Percentiles rank a stretch among this genome's conserved stretches.
Evolutionary conservation across 495 filamentous ascomycete genomes (phyloP).

Genomic region (Hypoxylon cercidicola): DNA sequence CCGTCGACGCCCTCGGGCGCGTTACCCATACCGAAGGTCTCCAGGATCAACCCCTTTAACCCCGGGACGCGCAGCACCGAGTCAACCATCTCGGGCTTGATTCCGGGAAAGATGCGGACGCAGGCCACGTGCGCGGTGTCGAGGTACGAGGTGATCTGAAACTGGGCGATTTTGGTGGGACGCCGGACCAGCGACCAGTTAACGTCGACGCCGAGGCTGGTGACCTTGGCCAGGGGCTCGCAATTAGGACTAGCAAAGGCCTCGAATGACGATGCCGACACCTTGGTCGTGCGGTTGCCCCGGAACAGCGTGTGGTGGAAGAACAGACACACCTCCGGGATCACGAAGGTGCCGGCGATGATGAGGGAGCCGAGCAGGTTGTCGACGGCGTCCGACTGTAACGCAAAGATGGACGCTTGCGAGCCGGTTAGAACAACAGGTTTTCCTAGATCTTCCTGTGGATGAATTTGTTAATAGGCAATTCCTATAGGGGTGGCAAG

Average conservation of each 20-base stretch:
- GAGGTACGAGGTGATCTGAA: conserved; percentile 79
- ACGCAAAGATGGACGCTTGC: conserved; percentile 90
- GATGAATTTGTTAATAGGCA: no score
- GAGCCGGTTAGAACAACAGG: conserved; percentile 91
- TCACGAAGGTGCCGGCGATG: conserved; percentile 94
- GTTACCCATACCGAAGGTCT: conserved; percentile 97
- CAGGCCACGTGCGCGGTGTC: conserved; percentile 92
- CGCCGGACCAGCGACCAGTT: conserved; percentile 84
- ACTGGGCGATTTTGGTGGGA: conserved; percentile 76
- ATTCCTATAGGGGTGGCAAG: no score
- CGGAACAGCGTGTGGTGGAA: conserved; percentile 95
- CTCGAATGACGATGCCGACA: conserved; percentile 84
- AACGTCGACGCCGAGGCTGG: conserved; percentile 81
- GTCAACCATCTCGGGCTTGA: conserved; percentile 94
- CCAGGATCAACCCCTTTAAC: conserved; percentile 84
- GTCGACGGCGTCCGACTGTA: conserved; percentile 96
- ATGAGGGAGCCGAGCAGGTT: conserved; percentile 93
- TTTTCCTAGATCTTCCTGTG: conserved; percentile 80
- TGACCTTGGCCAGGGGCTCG: conserved; percentile 80
- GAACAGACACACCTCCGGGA: conserved; percentile 95
- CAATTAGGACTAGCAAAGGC: conserved; percentile 91
- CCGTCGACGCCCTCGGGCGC: conserved; percentile 87
- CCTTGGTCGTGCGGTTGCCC: conserved; percentile 89
- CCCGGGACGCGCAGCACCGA: conserved; percentile 82
- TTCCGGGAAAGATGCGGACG: conserved; percentile 93